Base-by-base conservation (phyloP, 2,329 filamentous ascomycete species). In the Nothophoma quercina region DNA sequence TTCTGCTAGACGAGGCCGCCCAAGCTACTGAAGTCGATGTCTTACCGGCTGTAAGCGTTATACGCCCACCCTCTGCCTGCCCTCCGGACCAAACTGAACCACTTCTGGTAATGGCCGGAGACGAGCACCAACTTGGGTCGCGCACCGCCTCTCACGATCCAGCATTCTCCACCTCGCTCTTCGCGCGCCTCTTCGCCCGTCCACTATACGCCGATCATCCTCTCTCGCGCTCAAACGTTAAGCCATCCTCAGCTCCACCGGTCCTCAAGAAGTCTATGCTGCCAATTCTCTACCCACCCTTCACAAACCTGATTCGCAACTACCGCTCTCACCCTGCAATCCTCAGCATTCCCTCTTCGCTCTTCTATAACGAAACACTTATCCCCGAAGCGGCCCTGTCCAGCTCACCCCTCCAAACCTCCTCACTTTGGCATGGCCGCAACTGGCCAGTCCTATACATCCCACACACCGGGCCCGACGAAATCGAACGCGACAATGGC, bases 321-420 rank as follows among this genome's bases (percentile, higher is more conserved):
- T 80, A 80, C 60, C 75, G 78, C 46, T 79, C 77, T 29, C 78
- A 80, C 47, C 73, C 75, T 5, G 70, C 77, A 19, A 79, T 80
- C 47, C 68, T 80, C 21, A 69, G 71, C 12, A 67, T 78, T 5
- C 75, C 77, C 2, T 74, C 68, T 23, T 60, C 68, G 1, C 64
- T 78, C 18, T 79, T 79, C 63, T 79, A 80, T 59, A 62, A 71
- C 56, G 73, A 80, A 55, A 79, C 77, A 0, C 63, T 80, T 4
- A 70, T 78, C 23, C 75, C 77, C 5, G 75, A 77, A 64, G 71
- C 73, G 26, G 50, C 48, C 12, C 51, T 56, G 0, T 41, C 43
- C 7, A 5, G 28, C 23, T 70, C 65, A 12, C 59, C 66, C 3
- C 55, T 70, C 4, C 63, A 76, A 21, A 41, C 48, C 25, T 64